These are phyloP conservation scores for Aspergillus thermomutatus DNA, from an alignment of 2,329 filamentous ascomycete genomes.

Conservation along the genomic window DNA sequence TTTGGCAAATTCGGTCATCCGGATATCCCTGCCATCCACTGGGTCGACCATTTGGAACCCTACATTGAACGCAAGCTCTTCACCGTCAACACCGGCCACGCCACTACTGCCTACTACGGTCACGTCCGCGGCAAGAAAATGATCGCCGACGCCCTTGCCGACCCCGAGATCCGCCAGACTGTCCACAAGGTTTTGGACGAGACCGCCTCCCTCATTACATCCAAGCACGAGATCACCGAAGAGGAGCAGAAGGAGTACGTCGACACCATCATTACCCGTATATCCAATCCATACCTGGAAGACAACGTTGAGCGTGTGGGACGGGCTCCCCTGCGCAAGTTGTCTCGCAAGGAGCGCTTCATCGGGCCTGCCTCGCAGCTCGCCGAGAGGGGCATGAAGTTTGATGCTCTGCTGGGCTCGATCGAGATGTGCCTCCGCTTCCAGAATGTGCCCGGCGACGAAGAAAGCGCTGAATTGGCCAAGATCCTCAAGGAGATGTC, in stretches of 20 bases:
- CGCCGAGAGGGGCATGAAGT: constrained; percentile 72
- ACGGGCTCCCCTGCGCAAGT: constrained; percentile 88
- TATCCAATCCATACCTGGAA: constrained; percentile 89
- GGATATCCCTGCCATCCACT: constrained; percentile 82
- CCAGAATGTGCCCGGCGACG: constrained; percentile 89
- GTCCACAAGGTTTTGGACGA: constrained; percentile 78
- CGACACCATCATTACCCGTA: constrained; percentile 85
- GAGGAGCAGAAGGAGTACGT: constrained; percentile 83
- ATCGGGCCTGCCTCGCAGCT: constrained; percentile 87
- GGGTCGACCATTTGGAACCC: constrained; percentile 84
- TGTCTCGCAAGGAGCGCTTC: constrained; percentile 93
- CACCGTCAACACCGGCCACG: constrained; percentile 98
- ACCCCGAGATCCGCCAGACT: constrained; percentile 73
- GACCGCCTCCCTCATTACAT: constrained; percentile 80
- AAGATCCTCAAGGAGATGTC: constrained; percentile 75
- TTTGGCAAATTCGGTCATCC: constrained; percentile 71
- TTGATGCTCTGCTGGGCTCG: constrained; percentile 71
- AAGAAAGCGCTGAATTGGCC: constrained; percentile 82
- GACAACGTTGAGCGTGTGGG: constrained; percentile 94
- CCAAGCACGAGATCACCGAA: constrained; percentile 75
- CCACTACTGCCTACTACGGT: constrained; percentile 92
- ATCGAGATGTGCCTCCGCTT: constrained; percentile 92
- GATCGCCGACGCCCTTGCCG: constrained; percentile 83
- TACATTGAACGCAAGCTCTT: constrained; percentile 99
- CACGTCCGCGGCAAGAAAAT: constrained; percentile 81